Evolutionary conservation across 2,329 filamentous ascomycete genomes (phyloP), one percentile per base, ranked within the genome.

Genomic region (Nigrograna mackinnonii): DNA sequence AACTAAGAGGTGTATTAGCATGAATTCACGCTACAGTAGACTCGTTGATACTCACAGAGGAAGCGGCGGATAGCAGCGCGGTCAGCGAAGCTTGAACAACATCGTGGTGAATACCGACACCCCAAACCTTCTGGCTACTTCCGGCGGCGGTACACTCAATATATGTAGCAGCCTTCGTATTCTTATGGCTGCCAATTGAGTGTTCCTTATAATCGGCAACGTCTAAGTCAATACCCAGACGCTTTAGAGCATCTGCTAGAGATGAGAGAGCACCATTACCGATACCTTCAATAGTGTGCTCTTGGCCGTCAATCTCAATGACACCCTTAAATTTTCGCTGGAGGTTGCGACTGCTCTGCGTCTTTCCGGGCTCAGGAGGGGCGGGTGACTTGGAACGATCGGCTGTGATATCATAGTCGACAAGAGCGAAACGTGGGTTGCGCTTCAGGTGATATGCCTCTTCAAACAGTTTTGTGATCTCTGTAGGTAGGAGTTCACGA

Each of bases 191-290:
- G 52, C 90, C 90, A 55, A 97, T 91, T 20, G 91, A 87, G 71
- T 97, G 92, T 70, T 97, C 94, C 76, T 95, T 96, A 77, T 97
- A 97, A 68, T 96, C 90, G 34, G 85, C 82, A 38, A 97, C 90
- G 63, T 97, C 92, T 18, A 97, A 77, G 61, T 95, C 86, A 50
- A 97, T 86, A 44, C 89, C 89, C 22, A 97, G 73, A 13, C 78
- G 78, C 56, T 83, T 82, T 32, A 99, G 79, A 13, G 91, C 92
- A 57, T 90, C 85, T 2, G 89, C 89, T 62, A 97, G 74, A 49
- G 87, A 89, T 3, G 91, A 96, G 57, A 97, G 89, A 22, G 92
- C 90, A 61, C 92, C 92, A 63, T 91, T 95, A 22, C 92, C 92
- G 7, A 85, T 81, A 48, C 94, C 92, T 22, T 80, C 81, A 47